Conservation (phyloP, 2,329 filamentous ascomycete species). For the Venturia aucupariae region DNA sequence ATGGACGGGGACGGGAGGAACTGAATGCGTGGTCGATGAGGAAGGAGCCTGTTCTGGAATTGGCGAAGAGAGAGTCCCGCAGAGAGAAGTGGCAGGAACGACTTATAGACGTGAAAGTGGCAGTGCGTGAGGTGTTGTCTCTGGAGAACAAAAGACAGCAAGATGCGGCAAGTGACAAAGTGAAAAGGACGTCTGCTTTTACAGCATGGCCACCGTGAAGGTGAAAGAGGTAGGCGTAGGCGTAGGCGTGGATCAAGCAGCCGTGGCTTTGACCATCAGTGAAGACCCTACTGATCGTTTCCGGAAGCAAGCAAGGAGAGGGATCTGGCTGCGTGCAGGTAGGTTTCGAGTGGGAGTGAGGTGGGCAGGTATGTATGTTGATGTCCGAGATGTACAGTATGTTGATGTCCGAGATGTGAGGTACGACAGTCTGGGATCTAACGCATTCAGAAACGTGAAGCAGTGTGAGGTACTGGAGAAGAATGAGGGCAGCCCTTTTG, state of each 20-base stretch:
- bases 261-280: background rate
- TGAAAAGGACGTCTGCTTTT: background rate
- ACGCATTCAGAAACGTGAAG: too few relatives aligned
- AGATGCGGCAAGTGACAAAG: background rate
- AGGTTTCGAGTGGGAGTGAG: background rate
- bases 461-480: background rate
- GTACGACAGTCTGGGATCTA: background rate
- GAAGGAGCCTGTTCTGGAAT: constrained; percentile 1
- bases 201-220: constrained; percentile 1
- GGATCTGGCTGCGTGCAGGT: constrained; percentile 1
- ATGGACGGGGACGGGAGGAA: too few relatives aligned
- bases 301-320: constrained; percentile 7
- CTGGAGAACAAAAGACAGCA: background rate
- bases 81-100: background rate
- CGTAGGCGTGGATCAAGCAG: background rate
- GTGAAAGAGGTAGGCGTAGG: background rate
- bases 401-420: background rate
- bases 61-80: background rate
- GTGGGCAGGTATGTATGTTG: background rate
- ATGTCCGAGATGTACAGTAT: background rate
- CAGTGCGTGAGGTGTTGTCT: too few relatives aligned
- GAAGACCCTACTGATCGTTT: background rate
- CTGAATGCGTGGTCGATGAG: background rate
- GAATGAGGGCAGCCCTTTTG: background rate
- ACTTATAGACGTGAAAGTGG: background rate